Base-by-base conservation (phyloP, 108 stramenopile genomes). In the Craspedostauros australis region DNA sequence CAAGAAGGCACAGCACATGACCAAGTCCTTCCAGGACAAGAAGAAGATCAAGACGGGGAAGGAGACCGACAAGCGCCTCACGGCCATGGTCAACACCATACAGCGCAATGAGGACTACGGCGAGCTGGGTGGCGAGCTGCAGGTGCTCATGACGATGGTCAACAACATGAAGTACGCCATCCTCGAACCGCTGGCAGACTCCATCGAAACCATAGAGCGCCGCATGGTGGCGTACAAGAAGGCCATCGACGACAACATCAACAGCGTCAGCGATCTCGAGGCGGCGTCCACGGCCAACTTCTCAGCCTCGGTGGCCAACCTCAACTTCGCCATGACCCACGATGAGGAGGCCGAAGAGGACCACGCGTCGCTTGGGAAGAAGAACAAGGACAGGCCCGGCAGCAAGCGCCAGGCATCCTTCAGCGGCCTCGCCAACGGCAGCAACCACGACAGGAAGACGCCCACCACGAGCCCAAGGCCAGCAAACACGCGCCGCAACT, bases 201-300 rank as follows among this genome's bases (percentile, higher is more conserved):
- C 65, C 11, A 30, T 66, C 18, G 56, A 66, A 27, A 66, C 65
- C 9, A 66, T 66, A 22, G 65, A 66, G 43, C 55, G 65, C 7
- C 55, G 65, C 7, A 57, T 66, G 56, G 18, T 38, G 26, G 15
- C 56, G 2, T 66, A 66, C 24, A 3, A 54, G 3, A 45, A 57
- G 9, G 31, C 39, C 14, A 11, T 42, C 1, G 18, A 49, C 8
- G 18, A 40, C n/a, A 40, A 32, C 19, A 9, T 36, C 31, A 47
- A 16, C 8, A 60, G 46, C 5, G 8, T 48, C 22, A 16, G 16
- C 28, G 58, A 36, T 19, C 37, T 15, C 3, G 28, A 38, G 5
- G 36, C 36, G n/a, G 58, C 31, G 1, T 39, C 32, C 1, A n/a
- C n/a, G n/a, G 51, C 20, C 18, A 51, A 51, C 0, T 30, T 38